A percentile compares a stretch with the other conserved stretches of the same genome.
These are phyloP conservation scores for Sporothrix pallida DNA, from an alignment of 2,329 filamentous ascomycete species.

Conservation along the genomic window DNA sequence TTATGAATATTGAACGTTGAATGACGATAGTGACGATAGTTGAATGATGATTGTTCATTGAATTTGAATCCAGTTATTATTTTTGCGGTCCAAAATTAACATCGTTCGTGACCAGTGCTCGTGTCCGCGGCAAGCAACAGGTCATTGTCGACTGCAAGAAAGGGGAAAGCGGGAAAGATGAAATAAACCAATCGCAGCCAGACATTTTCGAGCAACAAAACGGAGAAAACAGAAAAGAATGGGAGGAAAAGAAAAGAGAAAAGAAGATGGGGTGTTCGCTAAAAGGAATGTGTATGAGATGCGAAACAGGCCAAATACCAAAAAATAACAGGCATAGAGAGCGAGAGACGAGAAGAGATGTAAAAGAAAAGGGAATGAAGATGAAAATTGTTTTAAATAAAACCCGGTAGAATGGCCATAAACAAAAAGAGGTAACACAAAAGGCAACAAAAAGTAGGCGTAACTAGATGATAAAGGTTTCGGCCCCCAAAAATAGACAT, in stretches of 20 bases:
- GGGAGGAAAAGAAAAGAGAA: background rate
- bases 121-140: background rate
- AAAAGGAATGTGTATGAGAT: background rate
- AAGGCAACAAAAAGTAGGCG: background rate
- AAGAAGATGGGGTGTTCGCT: constrained; percentile 2
- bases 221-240: background rate
- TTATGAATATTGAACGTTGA: no score
- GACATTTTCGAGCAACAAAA: background rate
- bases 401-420: constrained; percentile 2
- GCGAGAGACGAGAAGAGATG: background rate
- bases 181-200: background rate
- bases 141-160: background rate
- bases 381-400: background rate
- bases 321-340: background rate
- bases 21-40: background rate
- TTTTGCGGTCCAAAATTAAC: constrained; percentile 20
- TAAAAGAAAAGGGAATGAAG: no score
- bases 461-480: background rate
- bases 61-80: constrained; percentile 25
- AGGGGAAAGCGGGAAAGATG: background rate
- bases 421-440: constrained; percentile 19
- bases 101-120: background rate
- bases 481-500: constrained; percentile 19
- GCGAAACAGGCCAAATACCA: background rate
- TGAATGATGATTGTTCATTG: background rate